Base-by-base conservation (phyloP, 2,329 filamentous ascomycete genomes). In the Macrophomina phaseolina region DNA sequence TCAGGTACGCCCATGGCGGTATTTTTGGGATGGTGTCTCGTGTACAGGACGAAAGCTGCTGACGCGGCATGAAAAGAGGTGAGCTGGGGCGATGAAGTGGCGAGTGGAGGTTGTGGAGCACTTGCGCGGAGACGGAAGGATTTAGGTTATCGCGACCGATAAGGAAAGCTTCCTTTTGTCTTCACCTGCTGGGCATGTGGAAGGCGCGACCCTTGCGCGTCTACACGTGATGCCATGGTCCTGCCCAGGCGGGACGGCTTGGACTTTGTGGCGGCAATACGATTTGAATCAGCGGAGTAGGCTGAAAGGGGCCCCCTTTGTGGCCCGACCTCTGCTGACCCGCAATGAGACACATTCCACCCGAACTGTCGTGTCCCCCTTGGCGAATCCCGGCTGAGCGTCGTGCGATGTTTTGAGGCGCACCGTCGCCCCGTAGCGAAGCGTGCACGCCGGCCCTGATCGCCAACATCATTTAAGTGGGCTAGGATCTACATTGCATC, bases 401-500 rank as follows among this genome's bases (percentile, higher is more conserved):
- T 49, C 30, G 32, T 62, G 42, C 58, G 23, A 62, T 62, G 58
- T 62, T 62, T 61, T 62, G 58, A 48, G 58, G 58, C 58, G 58
- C 58, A 30, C 58, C 58, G 58, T 32, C 45, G 32, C 58, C 18
- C 32, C 32, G 58, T 49, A 49, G 45, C 34, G 61, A 64, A 53
- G 61, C 61, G 23, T 53, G 55, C 55, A 60, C 40, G 55, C 38
- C 38, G 38, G 28, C 61, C 61, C 61, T 64, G 61, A 64, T 64
- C 61, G 46, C 61, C 48, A 36, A 42, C 36, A 45, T 64, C 61
- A 64, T 52, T 64, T 53, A 64, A 64, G 61, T 64, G 61, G 61
- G 49, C 34, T 32, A 18, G 16, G 61, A 64, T 64, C 61, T 36
- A 40, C 61, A 53, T 64, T 64, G 48, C 61, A 42, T 45, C 49